Evolutionary conservation across 2,329 filamentous ascomycete species (phyloP).

Genomic region (Neonectria magnoliae): DNA sequence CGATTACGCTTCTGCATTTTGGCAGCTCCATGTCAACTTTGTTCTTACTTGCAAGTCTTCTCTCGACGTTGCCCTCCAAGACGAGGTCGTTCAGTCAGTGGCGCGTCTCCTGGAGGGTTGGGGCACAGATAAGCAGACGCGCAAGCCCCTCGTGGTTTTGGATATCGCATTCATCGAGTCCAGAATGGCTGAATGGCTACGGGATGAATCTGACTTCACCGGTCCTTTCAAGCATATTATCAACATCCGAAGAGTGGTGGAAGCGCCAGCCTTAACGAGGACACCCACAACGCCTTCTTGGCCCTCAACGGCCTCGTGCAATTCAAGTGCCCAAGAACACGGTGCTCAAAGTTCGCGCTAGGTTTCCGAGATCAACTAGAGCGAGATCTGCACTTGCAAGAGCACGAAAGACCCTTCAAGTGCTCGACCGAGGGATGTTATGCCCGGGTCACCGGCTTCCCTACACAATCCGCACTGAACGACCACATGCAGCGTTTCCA

Average conservation of each 20-base stretch:
- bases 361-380: background rate
- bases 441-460: background rate
- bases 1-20: background rate
- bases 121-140: background rate
- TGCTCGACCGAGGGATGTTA: background rate
- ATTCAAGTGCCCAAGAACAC: background rate
- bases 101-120: background rate
- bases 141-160: background rate
- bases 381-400: background rate
- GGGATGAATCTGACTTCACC: background rate
- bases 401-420: background rate
- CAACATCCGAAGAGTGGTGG: background rate
- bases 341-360: background rate
- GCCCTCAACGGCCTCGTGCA: background rate
- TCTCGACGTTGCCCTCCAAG: background rate
- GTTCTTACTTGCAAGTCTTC: background rate
- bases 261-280: background rate
- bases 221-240: too few relatives aligned
- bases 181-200: background rate
- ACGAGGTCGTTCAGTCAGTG: background rate
- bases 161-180: background rate
- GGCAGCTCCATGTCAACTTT: background rate
- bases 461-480: background rate
- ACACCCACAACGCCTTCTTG: background rate
- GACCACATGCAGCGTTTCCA: background rate